Evolutionary conservation across 1,284 basidiomycete species (phyloP), one percentile per base, ranked within the genome.

Genomic region (Porphyrellus sp.): DNA sequence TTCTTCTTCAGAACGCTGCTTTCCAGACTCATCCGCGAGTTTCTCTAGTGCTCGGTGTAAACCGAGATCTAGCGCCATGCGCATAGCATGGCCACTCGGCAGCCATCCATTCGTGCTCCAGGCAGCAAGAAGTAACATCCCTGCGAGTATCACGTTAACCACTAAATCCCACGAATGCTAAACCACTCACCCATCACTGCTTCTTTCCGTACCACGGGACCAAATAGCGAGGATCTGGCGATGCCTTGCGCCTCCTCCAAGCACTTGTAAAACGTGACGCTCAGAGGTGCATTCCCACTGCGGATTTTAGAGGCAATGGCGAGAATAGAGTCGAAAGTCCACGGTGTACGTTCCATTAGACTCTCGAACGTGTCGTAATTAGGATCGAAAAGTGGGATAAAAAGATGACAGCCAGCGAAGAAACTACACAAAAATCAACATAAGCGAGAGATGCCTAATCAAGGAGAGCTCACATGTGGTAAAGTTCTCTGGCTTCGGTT

Each of bases 51-150:
- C 92, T 35, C 89, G 83, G 69, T 97, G 93, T 21, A 97, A 76
- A 30, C 93, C 93, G 49, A 97, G 83, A 69, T 97, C 93, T 52
- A 97, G 75, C 8, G 91, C 93, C 91, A 96, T 95, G 35, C 93
- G 83, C 81, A 97, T 86, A 4, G 93, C 93, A 65, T 96, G 91
- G 4, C 92, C 91, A 60, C 89, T 89, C 6, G 92, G 91, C 34
- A 96, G 77, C 93, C 93, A 96, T 0, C 91, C 92, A 59, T 93
- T 93, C 42, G 93, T 93, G 67, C 88, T 92, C 90, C 93, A 96
- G 1, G 93, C 90, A 31, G 92, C 90, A 48, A 97, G 76, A 39
- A 97, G 78, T 6, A 96, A 73, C 89, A 95, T 94, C 8, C 92
- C 92, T 86, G 57, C 27, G 39, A 54, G 38, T 11, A 16, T 11